Conservation (phyloP, 2,329 filamentous ascomycete genomes). For the Macrophomina pseudophaseolina region DNA sequence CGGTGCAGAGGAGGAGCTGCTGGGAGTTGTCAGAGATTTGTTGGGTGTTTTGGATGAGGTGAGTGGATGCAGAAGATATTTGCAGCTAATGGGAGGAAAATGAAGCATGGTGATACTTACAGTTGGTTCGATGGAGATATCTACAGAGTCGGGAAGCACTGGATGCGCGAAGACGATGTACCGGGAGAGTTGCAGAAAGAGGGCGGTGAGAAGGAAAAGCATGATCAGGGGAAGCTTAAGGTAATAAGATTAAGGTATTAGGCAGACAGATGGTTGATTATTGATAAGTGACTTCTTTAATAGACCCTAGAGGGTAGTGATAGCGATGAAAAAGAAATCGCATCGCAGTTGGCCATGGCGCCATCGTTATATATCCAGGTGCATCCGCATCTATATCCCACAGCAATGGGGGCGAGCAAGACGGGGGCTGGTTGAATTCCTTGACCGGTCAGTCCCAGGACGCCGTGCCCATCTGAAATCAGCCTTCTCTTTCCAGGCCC, state of each 20-base stretch:
- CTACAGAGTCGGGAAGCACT: neutral
- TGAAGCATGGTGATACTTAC: neutral
- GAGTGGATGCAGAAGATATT: too few relatives aligned
- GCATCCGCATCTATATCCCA: too few relatives aligned
- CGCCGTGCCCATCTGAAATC: neutral
- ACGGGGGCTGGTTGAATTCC: slow-evolving; percentile 21
- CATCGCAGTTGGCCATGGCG: neutral
- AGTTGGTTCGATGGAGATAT: neutral
- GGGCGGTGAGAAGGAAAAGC: neutral
- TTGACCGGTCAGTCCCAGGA: neutral
- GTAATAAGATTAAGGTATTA: neutral
- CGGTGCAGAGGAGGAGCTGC: slow-evolving; percentile 7
- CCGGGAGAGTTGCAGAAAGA: neutral
- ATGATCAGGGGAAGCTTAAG: neutral
- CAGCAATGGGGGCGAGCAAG: neutral
- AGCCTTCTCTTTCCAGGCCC: neutral
- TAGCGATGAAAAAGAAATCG: neutral
- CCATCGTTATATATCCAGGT: too few relatives aligned
- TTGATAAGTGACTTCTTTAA: too few relatives aligned
- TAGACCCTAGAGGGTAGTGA: neutral
- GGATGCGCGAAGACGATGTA: neutral
- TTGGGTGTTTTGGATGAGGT: too few relatives aligned
- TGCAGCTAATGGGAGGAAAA: neutral
- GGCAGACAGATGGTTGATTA: neutral
- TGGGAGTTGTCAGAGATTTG: neutral